Percentiles rank a stretch among this genome's conserved stretches.
Evolutionary conservation across 768 basidiomycete species (phyloP).

Genomic region (Amanita thiersii): DNA sequence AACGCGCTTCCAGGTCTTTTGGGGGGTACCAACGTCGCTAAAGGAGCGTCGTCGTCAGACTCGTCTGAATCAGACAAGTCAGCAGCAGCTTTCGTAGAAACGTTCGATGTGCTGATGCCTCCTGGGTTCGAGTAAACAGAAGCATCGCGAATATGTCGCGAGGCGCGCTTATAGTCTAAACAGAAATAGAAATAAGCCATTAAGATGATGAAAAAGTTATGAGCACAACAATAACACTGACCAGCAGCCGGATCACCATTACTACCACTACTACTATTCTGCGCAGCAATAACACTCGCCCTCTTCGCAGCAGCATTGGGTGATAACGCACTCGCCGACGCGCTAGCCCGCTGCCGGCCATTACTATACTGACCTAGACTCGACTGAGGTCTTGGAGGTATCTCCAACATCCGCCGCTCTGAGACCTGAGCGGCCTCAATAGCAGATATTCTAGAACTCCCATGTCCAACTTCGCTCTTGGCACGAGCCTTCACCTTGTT

Average conservation of each 20-base stretch:
- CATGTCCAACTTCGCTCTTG: conserved; percentile 28
- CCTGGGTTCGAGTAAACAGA: conserved; percentile 19
- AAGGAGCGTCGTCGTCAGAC: conserved; percentile 52
- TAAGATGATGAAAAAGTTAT: background rate
- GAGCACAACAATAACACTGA: conserved; percentile 4
- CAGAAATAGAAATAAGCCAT: conserved; percentile 10
- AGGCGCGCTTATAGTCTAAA: conserved; percentile 12
- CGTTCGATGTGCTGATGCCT: conserved; percentile 3
- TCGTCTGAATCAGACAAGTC: conserved; percentile 22
- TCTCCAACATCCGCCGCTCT: conserved; percentile 9
- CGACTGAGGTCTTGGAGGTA: conserved; percentile 24
- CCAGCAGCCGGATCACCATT: conserved; percentile 15
- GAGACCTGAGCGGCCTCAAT: too few relatives aligned
- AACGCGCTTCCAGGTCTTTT: conserved; percentile 60
- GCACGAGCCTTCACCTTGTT: conserved; percentile 5
- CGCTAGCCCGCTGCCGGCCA: conserved; percentile 38
- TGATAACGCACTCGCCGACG: conserved; percentile 49
- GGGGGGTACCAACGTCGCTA: conserved; percentile 54
- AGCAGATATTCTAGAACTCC: conserved; percentile 14
- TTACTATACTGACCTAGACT: conserved; percentile 22
- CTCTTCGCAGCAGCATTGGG: conserved; percentile 44
- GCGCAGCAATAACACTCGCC: conserved; percentile 31
- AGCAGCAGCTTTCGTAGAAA: background rate
- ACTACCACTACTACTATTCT: conserved; percentile 19
- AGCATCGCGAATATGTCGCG: conserved; percentile 19